Percentiles rank a stretch among this genome's conserved stretches.
phyloP scores from a whole-genome alignment of 1,139 yeast genomes.

The Debaryomyces sp. region DNA sequence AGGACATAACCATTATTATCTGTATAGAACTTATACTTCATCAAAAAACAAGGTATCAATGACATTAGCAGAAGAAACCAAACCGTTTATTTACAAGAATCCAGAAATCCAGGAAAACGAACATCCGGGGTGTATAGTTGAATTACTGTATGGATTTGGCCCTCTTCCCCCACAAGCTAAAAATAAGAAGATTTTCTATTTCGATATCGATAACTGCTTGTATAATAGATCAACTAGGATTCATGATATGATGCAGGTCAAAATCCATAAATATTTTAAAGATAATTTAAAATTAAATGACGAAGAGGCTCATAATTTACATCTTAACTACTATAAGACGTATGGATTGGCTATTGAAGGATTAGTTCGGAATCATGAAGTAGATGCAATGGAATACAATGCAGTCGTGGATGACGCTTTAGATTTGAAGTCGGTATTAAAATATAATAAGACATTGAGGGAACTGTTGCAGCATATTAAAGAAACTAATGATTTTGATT shows the following conservation, averaged over 20 bases:
- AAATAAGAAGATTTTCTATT: conserved; percentile 64
- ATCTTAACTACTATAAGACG: conserved; percentile 73
- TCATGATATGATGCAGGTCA: conserved; percentile 85
- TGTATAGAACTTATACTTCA: neutral
- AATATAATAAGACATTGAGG: conserved; percentile 59
- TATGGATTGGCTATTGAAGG: conserved; percentile 96
- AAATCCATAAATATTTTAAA: conserved; percentile 81
- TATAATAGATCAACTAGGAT: conserved; percentile 74
- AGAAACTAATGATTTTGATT: conserved; percentile 35
- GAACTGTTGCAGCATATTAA: conserved; percentile 51
- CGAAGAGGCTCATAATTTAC: conserved; percentile 76
- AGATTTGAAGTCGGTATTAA: conserved; percentile 75
- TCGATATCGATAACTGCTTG: conserved; percentile 91
- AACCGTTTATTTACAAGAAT: conserved; percentile 20
- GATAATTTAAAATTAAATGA: conserved; percentile 60
- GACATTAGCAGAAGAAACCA: conserved; percentile 2
- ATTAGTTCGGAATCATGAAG: conserved; percentile 74
- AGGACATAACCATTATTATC: neutral
- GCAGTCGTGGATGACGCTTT: conserved; percentile 87
- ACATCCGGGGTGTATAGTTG: conserved; percentile 38
- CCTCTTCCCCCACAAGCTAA: conserved; percentile 38
- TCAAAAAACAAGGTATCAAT: neutral
- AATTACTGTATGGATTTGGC: conserved; percentile 48
- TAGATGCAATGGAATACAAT: conserved; percentile 89
- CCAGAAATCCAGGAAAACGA: conserved; percentile 24